Conservation (phyloP, 345 rosid genomes). For the Noccaea bulbosa region DNA sequence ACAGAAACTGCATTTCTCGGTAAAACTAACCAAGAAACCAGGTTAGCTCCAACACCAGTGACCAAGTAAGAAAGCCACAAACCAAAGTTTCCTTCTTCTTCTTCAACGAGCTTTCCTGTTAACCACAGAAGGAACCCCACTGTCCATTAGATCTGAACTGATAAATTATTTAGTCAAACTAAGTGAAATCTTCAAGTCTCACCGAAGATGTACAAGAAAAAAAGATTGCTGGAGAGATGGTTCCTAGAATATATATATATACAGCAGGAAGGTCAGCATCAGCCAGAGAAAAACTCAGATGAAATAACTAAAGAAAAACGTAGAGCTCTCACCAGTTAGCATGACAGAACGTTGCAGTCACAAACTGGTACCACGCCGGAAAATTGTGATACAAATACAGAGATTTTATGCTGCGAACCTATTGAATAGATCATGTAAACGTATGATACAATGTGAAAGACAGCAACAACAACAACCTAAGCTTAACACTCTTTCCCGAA, state of each 20-base stretch:
- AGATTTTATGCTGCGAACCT: slow-evolving; percentile 67
- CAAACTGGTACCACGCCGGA: slow-evolving; percentile 91
- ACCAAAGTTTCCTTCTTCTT: slow-evolving; percentile 85
- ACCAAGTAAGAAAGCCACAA: slow-evolving; percentile 80
- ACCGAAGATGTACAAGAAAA: slow-evolving; percentile 96
- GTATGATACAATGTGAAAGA: slow-evolving; percentile 7
- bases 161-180: slow-evolving; percentile 5
- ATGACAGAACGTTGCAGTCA: slow-evolving; percentile 91
- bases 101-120: slow-evolving; percentile 93
- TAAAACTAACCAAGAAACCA: slow-evolving; percentile 89
- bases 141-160: slow-evolving; percentile 22
- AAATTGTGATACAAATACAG: slow-evolving; percentile 76
- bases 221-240: slow-evolving; percentile 96
- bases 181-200: slow-evolving; percentile 46
- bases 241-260: slow-evolving; percentile 57
- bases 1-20: slow-evolving; percentile 90
- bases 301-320: background rate
- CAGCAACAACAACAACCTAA: background rate
- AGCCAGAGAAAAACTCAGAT: background rate
- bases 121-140: slow-evolving; percentile 16
- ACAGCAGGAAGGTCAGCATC: slow-evolving; percentile 1
- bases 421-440: slow-evolving; percentile 5
- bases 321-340: slow-evolving; percentile 77
- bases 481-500: background rate
- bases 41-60: slow-evolving; percentile 90